Conservation (phyloP, 768 basidiomycete genomes). For the Macrolepiota dolichaula region DNA sequence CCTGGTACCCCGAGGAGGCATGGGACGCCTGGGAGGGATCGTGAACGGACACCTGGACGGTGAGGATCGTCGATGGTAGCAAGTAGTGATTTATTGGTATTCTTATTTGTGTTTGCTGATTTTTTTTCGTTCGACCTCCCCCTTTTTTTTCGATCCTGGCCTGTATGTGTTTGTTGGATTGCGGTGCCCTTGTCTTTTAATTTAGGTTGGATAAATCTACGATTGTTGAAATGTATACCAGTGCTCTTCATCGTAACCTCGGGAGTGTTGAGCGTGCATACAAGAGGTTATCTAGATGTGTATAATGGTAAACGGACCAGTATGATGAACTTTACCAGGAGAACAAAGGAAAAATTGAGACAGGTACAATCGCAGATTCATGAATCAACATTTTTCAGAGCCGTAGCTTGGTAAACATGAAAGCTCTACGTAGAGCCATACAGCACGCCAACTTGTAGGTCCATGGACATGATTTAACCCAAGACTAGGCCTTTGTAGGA, state of each 20-base stretch:
- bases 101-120: constrained; percentile 1
- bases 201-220: background rate
- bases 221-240: background rate
- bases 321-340: too few species aligned
- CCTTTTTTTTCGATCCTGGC: background rate
- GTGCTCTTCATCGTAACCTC: background rate
- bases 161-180: background rate
- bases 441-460: too few species aligned
- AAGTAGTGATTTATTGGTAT: background rate
- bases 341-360: too few species aligned
- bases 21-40: constrained; percentile 26
- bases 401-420: too few species aligned
- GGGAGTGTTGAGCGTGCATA: background rate
- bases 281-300: background rate
- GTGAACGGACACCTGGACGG: constrained; percentile 18
- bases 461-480: too few species aligned
- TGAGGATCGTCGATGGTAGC: background rate
- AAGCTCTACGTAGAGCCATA: too few species aligned
- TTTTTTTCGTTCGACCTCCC: background rate
- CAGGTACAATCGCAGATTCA: too few species aligned
- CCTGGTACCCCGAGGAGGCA: constrained; percentile 63
- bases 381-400: too few species aligned
- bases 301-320: too few species aligned
- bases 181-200: too few species aligned
- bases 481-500: too few species aligned